These are phyloP conservation scores for Fusarium transvaalense DNA, from an alignment of 2,329 filamentous ascomycete genomes.

Conservation along the genomic window DNA sequence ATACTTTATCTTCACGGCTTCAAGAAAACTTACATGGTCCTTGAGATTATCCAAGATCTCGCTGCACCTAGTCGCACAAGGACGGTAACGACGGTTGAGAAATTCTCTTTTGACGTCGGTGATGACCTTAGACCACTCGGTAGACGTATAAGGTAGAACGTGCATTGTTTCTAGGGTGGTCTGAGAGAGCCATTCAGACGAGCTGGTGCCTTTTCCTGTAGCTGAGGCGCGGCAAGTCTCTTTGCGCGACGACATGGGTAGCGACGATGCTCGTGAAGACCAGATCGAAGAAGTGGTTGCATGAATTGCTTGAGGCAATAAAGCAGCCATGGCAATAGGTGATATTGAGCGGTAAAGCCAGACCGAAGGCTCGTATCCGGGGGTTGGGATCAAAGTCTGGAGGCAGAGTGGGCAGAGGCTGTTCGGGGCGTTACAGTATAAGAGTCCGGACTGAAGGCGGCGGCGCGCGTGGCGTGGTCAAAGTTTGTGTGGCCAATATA, in stretches of 20 bases:
- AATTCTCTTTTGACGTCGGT: slow-evolving; percentile 68
- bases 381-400: slow-evolving; percentile 9
- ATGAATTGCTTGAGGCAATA: slow-evolving; percentile 34
- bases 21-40: slow-evolving; percentile 55
- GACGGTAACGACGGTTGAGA: slow-evolving; percentile 62
- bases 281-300: slow-evolving; percentile 31
- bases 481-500: slow-evolving; percentile 44
- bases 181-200: slow-evolving; percentile 31
- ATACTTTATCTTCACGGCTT: background rate
- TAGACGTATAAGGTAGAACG: slow-evolving; percentile 58
- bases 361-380: slow-evolving; percentile 12
- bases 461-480: slow-evolving; percentile 39
- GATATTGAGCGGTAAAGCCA: slow-evolving; percentile 7
- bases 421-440: slow-evolving; percentile 41
- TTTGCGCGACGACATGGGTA: slow-evolving; percentile 34
- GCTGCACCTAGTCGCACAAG: slow-evolving; percentile 65
- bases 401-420: slow-evolving; percentile 30
- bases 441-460: slow-evolving; percentile 41
- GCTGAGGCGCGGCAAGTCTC: slow-evolving; percentile 24
- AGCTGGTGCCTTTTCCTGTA: slow-evolving; percentile 6
- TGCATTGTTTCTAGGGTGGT: slow-evolving; percentile 41
- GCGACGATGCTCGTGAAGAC: slow-evolving; percentile 24
- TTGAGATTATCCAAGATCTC: slow-evolving; percentile 65
- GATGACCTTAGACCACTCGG: slow-evolving; percentile 66
- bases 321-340: slow-evolving; percentile 35